Conservation (phyloP, 306 rosid species). For the Alnus rubra region DNA sequence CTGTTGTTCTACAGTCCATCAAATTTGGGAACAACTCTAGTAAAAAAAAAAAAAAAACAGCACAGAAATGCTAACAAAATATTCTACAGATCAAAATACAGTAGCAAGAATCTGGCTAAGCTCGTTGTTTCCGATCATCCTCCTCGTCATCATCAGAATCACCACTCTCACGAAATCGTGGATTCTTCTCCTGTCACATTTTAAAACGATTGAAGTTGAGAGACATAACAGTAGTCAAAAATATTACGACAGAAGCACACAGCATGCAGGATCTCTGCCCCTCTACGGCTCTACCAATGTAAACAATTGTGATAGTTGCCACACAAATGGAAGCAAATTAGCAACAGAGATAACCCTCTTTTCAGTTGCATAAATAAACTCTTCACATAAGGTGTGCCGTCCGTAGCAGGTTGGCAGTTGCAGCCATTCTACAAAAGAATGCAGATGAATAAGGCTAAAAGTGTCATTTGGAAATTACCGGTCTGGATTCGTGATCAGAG, state of each 20-base stretch:
- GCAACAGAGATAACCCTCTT: constrained; percentile 6
- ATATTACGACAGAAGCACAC: neutral
- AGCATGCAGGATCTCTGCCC: neutral
- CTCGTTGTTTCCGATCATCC: constrained; percentile 64
- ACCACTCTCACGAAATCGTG: constrained; percentile 96
- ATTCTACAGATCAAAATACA: neutral
- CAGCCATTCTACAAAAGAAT: constrained; percentile 11
- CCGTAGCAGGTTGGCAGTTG: constrained; percentile 2
- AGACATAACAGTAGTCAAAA: constrained; percentile 3
- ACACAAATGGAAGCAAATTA: constrained; percentile 4
- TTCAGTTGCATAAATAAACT: constrained; percentile 16
- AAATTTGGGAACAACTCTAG: constrained; percentile 5
- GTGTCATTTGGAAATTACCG: constrained; percentile 48
- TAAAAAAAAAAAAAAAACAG: too few species aligned
- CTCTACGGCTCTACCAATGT: neutral
- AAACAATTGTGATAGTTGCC: constrained; percentile 1
- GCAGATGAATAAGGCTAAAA: constrained; percentile 15
- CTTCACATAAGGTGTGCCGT: neutral
- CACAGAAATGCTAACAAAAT: constrained; percentile 7
- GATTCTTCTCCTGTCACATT: constrained; percentile 81
- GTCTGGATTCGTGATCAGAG: constrained; percentile 80
- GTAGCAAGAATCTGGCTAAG: constrained; percentile 31
- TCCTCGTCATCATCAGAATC: constrained; percentile 96
- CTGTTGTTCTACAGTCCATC: neutral
- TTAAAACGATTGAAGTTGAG: constrained; percentile 13